phyloP scores from a whole-genome alignment of 2,329 filamentous ascomycete species.

The Dothideomycetes sp. region DNA sequence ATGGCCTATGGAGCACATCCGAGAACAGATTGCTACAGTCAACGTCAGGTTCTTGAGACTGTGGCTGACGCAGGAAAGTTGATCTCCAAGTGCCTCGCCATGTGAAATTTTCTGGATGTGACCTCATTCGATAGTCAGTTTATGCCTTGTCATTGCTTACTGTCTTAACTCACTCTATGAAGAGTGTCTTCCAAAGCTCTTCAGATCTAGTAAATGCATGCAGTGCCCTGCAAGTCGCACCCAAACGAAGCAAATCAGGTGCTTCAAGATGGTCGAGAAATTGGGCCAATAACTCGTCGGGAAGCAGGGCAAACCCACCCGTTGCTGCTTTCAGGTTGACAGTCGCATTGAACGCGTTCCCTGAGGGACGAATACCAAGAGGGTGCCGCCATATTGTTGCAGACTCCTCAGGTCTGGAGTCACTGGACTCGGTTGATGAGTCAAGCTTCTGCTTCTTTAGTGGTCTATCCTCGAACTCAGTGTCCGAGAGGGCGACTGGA shows the following conservation, averaged over 20 bases:
- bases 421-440: conserved; percentile 14
- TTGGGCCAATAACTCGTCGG: conserved; percentile 71
- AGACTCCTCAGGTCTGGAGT: conserved; percentile 25
- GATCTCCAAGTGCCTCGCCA: conserved; percentile 84
- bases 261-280: conserved; percentile 68
- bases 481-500: conserved; percentile 14
- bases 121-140: no score
- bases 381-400: conserved; percentile 63
- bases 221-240: conserved; percentile 72
- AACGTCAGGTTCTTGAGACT: conserved; percentile 47
- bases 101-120: conserved; percentile 38
- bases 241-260: conserved; percentile 53
- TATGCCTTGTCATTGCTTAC: no score
- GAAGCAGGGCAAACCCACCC: conserved; percentile 58
- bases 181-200: conserved; percentile 81
- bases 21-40: conserved; percentile 77
- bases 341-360: conserved; percentile 64
- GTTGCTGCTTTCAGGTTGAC: conserved; percentile 57
- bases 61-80: conserved; percentile 57
- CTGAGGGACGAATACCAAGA: conserved; percentile 73
- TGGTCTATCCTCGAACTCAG: conserved; percentile 14
- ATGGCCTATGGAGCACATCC: conserved; percentile 81
- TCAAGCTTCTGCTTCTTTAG: conserved; percentile 18
- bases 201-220: conserved; percentile 78
- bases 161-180: conserved; percentile 73